Conservation (phyloP, 331 rosid species). For the Acacia pycnantha region DNA sequence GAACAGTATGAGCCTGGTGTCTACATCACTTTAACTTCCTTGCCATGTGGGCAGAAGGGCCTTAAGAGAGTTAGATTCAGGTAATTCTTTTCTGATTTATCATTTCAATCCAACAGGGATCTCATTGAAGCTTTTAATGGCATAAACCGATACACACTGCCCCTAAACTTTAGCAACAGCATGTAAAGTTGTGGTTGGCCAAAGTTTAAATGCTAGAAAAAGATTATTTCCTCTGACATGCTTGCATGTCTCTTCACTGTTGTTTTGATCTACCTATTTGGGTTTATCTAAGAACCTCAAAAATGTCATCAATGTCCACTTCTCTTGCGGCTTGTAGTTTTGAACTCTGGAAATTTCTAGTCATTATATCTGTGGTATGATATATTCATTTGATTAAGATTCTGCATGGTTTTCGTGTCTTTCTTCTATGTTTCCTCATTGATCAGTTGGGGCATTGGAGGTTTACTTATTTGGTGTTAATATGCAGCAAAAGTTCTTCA, state of each 20-base stretch:
- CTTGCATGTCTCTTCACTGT: neutral
- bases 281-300: neutral
- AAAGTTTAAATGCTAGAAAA: neutral
- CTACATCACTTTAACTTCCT: conserved; percentile 59
- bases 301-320: neutral
- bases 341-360: neutral
- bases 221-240: neutral
- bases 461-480: neutral
- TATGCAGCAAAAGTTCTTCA: neutral
- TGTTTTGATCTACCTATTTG: neutral
- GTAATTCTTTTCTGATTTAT: conserved; percentile 33
- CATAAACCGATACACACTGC: neutral
- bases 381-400: neutral
- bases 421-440: neutral
- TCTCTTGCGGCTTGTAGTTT: neutral
- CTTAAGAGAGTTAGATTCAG: conserved; percentile 88
- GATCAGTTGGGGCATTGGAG: neutral
- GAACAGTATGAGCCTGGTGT: conserved; percentile 81
- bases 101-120: neutral
- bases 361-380: neutral
- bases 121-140: neutral
- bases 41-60: conserved; percentile 63
- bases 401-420: neutral
- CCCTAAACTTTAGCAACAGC: neutral
- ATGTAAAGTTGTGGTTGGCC: neutral